These are phyloP conservation scores for Gymnopilus dilepis DNA, from an alignment of 768 basidiomycete species.

Conservation along the genomic window DNA sequence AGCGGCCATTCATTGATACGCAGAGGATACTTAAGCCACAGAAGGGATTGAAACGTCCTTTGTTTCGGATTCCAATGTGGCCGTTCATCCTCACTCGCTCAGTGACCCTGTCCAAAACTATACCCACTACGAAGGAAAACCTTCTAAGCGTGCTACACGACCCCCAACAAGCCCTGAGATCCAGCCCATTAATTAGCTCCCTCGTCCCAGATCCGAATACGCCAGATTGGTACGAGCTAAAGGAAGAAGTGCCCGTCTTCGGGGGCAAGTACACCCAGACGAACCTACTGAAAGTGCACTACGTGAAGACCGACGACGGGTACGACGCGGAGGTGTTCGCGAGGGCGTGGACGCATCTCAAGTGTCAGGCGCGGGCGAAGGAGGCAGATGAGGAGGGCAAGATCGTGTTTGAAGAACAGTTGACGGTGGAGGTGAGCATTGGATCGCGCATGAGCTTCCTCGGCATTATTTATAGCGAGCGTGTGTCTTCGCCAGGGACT, in stretches of 20 bases:
- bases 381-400: slow-evolving; percentile 27
- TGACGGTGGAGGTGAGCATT: slow-evolving; percentile 5
- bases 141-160: slow-evolving; percentile 39
- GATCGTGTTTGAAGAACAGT: slow-evolving; percentile 34
- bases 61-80: slow-evolving; percentile 29
- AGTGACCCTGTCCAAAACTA: slow-evolving; percentile 27
- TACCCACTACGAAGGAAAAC: slow-evolving; percentile 25
- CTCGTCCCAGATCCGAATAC: slow-evolving; percentile 30
- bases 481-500: slow-evolving; percentile 29
- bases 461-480: background rate
- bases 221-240: slow-evolving; percentile 34
- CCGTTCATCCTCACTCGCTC: slow-evolving; percentile 36
- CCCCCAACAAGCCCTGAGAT: slow-evolving; percentile 31
- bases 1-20: background rate
- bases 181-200: slow-evolving; percentile 37
- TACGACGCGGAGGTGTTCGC: slow-evolving; percentile 25
- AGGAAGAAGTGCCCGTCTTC: slow-evolving; percentile 33
- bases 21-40: background rate
- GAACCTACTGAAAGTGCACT: slow-evolving; percentile 28
- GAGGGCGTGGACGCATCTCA: slow-evolving; percentile 22
- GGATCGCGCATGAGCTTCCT: background rate
- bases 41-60: too few relatives aligned
- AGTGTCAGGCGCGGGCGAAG: slow-evolving; percentile 19
- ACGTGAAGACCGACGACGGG: slow-evolving; percentile 23
- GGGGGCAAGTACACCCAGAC: slow-evolving; percentile 22